Base-by-base conservation (phyloP, 441 rosid species). In the Hura crepitans region DNA sequence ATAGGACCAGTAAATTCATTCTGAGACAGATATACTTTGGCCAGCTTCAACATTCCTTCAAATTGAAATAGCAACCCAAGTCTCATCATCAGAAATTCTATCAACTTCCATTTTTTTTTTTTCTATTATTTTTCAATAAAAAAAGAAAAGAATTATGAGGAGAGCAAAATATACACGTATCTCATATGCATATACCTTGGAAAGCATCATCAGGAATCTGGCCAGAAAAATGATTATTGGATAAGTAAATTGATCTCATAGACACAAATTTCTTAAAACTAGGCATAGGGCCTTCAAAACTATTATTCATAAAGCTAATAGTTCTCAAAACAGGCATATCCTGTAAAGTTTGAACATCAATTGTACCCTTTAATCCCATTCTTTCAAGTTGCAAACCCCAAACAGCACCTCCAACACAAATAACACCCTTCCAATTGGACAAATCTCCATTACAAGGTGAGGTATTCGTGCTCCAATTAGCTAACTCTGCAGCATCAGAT, bases 341-440 rank as follows among this genome's bases (percentile, higher is more conserved):
- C 18, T 2, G 56, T 3, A 92, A 73, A 13, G 75, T 56, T 10
- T 79, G 76, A 0, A 86, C 46, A 42, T 92, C 82, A n/a, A 89
- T 31, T 25, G 69, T 69, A 8, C 97, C 93, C 0, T 69, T 51
- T 3, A 92, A 79, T 17, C 86, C 91, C 81, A 76, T 73, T 13
- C 77, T 72, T 78, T 90, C 93, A 45, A 92, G 85, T 18, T 69
- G 71, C 30, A 92, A 51, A 18, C 97, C 92, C 89, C 80, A 81
- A 62, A 89, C 63, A 23, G 39, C 39, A 42, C 79, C 88, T 0
- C 65, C 50, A 13, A 54, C 14, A 64, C 98, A 92, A 54, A 82
- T 63, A 35, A 90, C 84, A 47, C 95, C 96, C 9, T 0, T 65
- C 98, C 98, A 92, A 30, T 73, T 78, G 4, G 84, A 51, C 0